Evolutionary conservation across 805 yeast species (phyloP), one percentile per base, ranked within the genome.

Genomic region (Candida stauntonica): DNA sequence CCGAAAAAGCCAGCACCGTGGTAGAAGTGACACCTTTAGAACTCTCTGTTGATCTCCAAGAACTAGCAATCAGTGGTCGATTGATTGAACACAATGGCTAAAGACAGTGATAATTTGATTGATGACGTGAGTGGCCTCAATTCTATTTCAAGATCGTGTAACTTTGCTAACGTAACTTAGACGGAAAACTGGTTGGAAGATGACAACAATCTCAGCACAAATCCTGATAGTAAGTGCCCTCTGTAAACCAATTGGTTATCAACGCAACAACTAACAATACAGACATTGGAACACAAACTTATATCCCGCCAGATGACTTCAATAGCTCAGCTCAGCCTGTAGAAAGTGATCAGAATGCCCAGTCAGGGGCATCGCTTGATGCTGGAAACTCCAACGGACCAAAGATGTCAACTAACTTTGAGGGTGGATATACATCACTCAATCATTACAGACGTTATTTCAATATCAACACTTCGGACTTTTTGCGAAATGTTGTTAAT

Each of bases 401-500:
- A 24, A 39, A 42, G 38, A 33, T 38, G 38, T 39, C 35, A 12
- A 42, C 44, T 28, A 44, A 51, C 27, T 55, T 51, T 30, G 61
- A 59, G 47, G 77, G 67, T 43, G 76, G 78, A 12, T 48, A 73
- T 45, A 71, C 80, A 49, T 72, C 79, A 16, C 58, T 80, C 28
- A 71, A 70, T 39, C 79, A 77, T 56, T 81, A 83, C 55, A 63
- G 81, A 46, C 68, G 72, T 45, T 85, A 66, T 57, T 86, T 84
- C 60, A 84, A 86, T 55, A 66, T 86, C 34, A 81, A 76, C 47
- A 79, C 88, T 4, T 62, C 58, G 9, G 80, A 79, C 9, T 88
- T 86, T 44, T 55, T 74, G 32, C 49, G 45, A 14, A 75, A 84
- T 41, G 68, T 82, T 39, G 54, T 66, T 17, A 55, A 67, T 39